Conservation (phyloP, 306 rosid species). For the Vicia villosa region DNA sequence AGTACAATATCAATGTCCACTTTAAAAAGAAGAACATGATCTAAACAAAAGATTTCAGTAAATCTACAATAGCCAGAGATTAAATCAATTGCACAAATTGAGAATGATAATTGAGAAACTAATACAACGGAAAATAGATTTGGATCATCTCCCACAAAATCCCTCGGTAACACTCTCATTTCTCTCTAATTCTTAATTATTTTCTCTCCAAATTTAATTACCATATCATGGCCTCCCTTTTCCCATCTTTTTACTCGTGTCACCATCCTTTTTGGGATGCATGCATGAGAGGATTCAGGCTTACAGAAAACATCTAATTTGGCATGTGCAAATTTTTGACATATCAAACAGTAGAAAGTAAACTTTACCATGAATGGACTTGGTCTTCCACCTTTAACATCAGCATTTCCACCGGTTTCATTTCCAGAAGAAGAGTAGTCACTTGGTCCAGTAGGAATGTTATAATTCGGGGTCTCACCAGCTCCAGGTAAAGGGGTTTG, state of each 20-base stretch:
- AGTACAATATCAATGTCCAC: slow-evolving; percentile 26
- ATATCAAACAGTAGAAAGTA: neutral
- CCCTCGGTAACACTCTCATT: neutral
- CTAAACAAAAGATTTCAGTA: slow-evolving; percentile 8
- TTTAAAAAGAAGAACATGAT: neutral
- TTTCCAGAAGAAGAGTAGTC: slow-evolving; percentile 79
- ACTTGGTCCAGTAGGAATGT: slow-evolving; percentile 85
- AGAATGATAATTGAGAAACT: slow-evolving; percentile 10
- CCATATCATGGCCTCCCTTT: neutral
- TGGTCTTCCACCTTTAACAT: slow-evolving; percentile 73
- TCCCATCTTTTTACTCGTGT: neutral
- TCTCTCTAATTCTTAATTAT: neutral
- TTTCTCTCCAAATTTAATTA: neutral
- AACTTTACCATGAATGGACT: slow-evolving; percentile 71
- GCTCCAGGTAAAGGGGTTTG: slow-evolving; percentile 91
- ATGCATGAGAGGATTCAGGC: neutral
- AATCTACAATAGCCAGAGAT: neutral
- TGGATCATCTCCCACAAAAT: neutral
- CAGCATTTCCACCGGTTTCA: slow-evolving; percentile 68
- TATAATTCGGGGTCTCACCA: slow-evolving; percentile 63
- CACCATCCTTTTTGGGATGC: neutral
- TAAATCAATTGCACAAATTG: slow-evolving; percentile 10
- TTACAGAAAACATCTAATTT: neutral
- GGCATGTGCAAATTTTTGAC: too few relatives aligned
- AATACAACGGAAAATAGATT: slow-evolving; percentile 7